Percentiles rank a stretch among this genome's conserved stretches.
Conservation (phyloP, 305 asterid species). For the Ilex paraguariensis region DNA sequence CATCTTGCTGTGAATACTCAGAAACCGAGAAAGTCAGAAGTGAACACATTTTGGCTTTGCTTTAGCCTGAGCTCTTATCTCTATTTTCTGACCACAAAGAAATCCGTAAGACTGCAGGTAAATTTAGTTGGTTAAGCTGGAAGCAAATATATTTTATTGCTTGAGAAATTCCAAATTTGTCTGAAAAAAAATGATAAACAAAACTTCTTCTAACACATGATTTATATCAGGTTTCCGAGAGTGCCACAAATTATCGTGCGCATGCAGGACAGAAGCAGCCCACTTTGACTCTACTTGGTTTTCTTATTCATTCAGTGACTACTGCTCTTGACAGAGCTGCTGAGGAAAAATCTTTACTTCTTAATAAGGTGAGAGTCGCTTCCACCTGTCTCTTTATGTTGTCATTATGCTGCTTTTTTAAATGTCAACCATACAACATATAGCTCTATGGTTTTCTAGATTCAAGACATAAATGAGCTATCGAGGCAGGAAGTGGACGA, state of each 20-base stretch:
- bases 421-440: constrained; percentile 6
- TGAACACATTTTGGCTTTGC: constrained; percentile 71
- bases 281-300: constrained; percentile 55
- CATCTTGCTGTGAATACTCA: constrained; percentile 24
- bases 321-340: constrained; percentile 68
- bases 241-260: constrained; percentile 37
- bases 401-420: constrained; percentile 2
- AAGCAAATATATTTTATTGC: not conserved
- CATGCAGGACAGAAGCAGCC: constrained; percentile 73
- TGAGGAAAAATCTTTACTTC: constrained; percentile 80
- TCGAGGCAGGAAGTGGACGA: constrained; percentile 97
- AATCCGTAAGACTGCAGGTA: constrained; percentile 80
- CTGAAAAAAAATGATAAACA: not conserved
- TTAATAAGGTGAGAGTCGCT: constrained; percentile 54
- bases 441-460: constrained; percentile 30
- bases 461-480: constrained; percentile 88
- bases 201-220: constrained; percentile 6
- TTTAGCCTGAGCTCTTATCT: constrained; percentile 93
- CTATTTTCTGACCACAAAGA: constrained; percentile 74
- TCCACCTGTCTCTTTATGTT: constrained; percentile 3
- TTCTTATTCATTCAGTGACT: constrained; percentile 60
- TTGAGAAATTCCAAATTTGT: not conserved
- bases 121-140: constrained; percentile 9
- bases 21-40: constrained; percentile 64
- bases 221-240: constrained; percentile 62